These are phyloP conservation scores for Nemania diffusa DNA, from an alignment of 2,329 filamentous ascomycete species.

Conservation along the genomic window DNA sequence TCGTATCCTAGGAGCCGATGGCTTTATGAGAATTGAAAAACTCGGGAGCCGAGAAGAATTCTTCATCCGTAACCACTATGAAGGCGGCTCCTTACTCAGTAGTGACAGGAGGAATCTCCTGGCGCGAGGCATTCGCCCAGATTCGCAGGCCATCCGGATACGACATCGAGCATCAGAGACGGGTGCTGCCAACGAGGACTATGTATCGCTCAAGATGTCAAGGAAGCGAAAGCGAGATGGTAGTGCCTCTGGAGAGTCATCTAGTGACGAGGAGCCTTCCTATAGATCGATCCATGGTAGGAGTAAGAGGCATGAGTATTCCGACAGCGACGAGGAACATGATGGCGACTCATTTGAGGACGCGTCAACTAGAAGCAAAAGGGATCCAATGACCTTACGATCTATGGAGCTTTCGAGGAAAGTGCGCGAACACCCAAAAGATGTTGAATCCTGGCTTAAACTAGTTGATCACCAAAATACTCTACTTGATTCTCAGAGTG, in stretches of 20 bases:
- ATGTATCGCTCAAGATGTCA: conserved; percentile 57
- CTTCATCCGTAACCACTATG: conserved; percentile 58
- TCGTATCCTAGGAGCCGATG: conserved; percentile 72
- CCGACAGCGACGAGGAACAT: conserved; percentile 62
- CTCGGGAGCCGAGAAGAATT: conserved; percentile 68
- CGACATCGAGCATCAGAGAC: conserved; percentile 46
- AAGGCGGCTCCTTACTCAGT: conserved; percentile 54
- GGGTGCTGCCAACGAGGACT: conserved; percentile 55
- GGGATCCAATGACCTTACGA: conserved; percentile 61
- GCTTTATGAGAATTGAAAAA: conserved; percentile 72
- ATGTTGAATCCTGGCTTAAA: conserved; percentile 78
- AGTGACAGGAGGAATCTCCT: conserved; percentile 61
- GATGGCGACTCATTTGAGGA: conserved; percentile 57
- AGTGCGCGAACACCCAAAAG: conserved; percentile 72
- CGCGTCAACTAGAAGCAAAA: conserved; percentile 47
- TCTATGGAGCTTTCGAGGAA: conserved; percentile 70
- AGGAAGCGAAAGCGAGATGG: conserved; percentile 56
- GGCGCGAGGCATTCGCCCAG: conserved; percentile 54
- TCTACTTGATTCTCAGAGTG: conserved; percentile 65
- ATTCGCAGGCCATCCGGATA: conserved; percentile 55
- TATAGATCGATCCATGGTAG: conserved; percentile 75
- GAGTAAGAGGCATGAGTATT: conserved; percentile 60
- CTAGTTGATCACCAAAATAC: conserved; percentile 82
- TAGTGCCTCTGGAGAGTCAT: conserved; percentile 51
- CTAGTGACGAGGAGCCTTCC: conserved; percentile 61